phyloP scores from a whole-genome alignment of 495 filamentous ascomycete species.

The Penicillium lividum region DNA sequence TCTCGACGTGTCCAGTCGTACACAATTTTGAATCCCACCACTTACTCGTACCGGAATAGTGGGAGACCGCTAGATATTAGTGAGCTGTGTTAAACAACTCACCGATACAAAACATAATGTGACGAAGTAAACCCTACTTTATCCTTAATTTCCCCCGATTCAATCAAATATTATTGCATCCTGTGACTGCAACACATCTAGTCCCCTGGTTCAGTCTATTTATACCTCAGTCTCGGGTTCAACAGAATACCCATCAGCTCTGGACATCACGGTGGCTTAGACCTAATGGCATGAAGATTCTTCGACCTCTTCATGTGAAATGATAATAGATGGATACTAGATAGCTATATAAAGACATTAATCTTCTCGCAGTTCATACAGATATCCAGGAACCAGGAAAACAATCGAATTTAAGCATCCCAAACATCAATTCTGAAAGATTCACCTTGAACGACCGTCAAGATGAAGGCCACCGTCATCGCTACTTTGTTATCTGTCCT shows the following conservation, averaged over 20 bases:
- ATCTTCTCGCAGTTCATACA: not conserved
- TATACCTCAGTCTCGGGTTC: not conserved
- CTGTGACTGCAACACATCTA: slow-evolving; percentile 5
- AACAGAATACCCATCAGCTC: not conserved
- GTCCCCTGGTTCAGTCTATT: not conserved
- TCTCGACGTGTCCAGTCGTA: not conserved
- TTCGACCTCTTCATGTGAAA: not conserved
- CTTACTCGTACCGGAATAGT: too few species aligned
- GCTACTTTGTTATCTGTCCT: slow-evolving; percentile 11
- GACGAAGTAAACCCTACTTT: not conserved
- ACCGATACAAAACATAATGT: not conserved
- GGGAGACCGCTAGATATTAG: not conserved
- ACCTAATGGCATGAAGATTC: too few species aligned
- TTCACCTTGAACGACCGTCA: not conserved
- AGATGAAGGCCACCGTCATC: slow-evolving; percentile 16
- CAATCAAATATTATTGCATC: not conserved
- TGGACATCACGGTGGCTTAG: too few species aligned
- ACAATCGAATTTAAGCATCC: not conserved
- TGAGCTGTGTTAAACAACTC: not conserved
- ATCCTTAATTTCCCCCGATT: not conserved
- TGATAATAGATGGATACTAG: not conserved
- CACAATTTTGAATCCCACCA: not conserved
- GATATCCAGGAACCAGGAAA: not conserved
- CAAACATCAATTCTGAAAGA: not conserved
- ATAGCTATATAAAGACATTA: not conserved